Evolutionary conservation across 495 filamentous ascomycete genomes (phyloP), one percentile per base, ranked within the genome.

Genomic region (Penicillium fimorum): DNA sequence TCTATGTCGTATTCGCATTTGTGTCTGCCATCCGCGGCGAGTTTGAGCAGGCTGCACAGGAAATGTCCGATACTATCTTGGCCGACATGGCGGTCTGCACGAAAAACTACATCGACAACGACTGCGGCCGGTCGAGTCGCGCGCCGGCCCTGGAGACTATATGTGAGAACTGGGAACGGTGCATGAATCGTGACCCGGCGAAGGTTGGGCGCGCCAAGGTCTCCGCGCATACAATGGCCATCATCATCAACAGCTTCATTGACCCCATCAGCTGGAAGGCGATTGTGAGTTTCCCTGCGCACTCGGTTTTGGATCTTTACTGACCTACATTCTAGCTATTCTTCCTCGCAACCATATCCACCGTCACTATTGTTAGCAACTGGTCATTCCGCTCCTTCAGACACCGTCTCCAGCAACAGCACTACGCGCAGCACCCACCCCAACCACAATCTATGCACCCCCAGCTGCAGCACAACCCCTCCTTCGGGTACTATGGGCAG

Each of bases 151-250:
- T 97, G 61, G 80, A 90, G 62, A 72, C 62, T 0, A 70, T 84
- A 5, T 98, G 94, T 65, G 79, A 84, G 32, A 80, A 83, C 40
- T 97, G 93, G 94, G 84, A 87, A 53, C 73, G 73, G 4, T 98
- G 94, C 68, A 97, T 97, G 92, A 81, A 88, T 50, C 80, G 77
- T 11, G 86, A 93, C 64, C 82, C 88, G 15, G 68, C 76, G 15
- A 79, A 79, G 52, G 82, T 91, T 22, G 87, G 82, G 9, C 76
- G 85, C 4, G 87, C 87, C 11, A 81, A 78, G 55, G 77, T 92
- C 30, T 83, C 79, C 44, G 89, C 89, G n/a, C 77, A 83, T 38
- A 91, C 88, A 0, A 90, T 91, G 79, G 92, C 86, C 49, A 85
- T 87, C 65, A 96, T 92, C 27, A 84, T 90, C 62, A 89, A 88